These are phyloP conservation scores for Cercospora berteroae DNA, from an alignment of 2,329 filamentous ascomycete species.

Conservation along the genomic window DNA sequence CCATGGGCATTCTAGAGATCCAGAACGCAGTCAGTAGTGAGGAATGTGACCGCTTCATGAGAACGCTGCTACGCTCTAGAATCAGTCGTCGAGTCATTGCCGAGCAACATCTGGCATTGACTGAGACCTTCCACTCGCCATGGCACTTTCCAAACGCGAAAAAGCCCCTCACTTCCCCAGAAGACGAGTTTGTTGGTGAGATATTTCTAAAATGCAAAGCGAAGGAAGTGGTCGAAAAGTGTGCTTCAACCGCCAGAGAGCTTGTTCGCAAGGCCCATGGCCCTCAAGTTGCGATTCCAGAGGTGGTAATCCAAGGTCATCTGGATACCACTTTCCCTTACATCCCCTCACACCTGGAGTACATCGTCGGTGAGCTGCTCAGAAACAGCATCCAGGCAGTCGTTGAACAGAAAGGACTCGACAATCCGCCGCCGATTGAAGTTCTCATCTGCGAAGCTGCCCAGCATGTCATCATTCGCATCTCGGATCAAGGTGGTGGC, in stretches of 20 bases:
- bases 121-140: constrained; percentile 86
- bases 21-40: constrained; percentile 75
- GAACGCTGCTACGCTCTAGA: constrained; percentile 81
- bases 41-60: constrained; percentile 92
- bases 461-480: constrained; percentile 92
- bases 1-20: constrained; percentile 91
- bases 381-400: constrained; percentile 93
- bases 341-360: constrained; percentile 92
- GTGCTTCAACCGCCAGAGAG: constrained; percentile 70
- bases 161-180: constrained; percentile 56
- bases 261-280: constrained; percentile 76
- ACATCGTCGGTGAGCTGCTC: constrained; percentile 92
- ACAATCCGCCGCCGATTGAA: constrained; percentile 74
- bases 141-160: constrained; percentile 84
- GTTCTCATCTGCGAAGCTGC: constrained; percentile 91
- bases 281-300: constrained; percentile 67
- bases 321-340: constrained; percentile 90
- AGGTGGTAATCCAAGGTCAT: constrained; percentile 81
- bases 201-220: constrained; percentile 93
- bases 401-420: constrained; percentile 63
- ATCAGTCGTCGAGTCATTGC: constrained; percentile 96
- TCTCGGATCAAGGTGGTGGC: constrained; percentile 92
- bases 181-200: constrained; percentile 86
- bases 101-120: constrained; percentile 92
- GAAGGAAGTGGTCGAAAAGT: constrained; percentile 81